These are phyloP conservation scores for Coccomyxa sp. DNA, from an alignment of 139 green algal genomes.

Conservation along the genomic window DNA sequence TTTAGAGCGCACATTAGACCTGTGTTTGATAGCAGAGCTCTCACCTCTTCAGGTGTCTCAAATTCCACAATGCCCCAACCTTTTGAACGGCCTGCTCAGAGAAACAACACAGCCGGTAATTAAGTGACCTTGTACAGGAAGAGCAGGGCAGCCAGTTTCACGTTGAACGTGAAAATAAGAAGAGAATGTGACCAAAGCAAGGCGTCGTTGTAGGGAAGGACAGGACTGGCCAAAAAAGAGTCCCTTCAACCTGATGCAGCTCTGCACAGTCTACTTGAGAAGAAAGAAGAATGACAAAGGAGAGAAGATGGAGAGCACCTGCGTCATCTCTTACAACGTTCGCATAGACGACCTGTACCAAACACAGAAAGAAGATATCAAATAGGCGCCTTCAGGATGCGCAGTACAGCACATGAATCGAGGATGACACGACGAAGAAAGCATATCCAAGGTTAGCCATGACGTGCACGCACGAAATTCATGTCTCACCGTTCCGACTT, in stretches of 20 bases:
- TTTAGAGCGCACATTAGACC: no score
- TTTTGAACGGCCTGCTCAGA: slow-evolving; percentile 76
- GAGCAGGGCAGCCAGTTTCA: no score
- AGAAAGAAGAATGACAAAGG: not conserved
- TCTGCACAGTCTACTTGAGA: not conserved
- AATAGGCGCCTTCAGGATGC: no score
- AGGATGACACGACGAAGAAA: not conserved
- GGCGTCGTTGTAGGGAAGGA: no score
- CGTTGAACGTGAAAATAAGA: not conserved
- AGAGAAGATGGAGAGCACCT: no score
- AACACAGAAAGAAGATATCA: no score
- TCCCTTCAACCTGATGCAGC: not conserved
- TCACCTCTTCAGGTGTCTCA: slow-evolving; percentile 75
- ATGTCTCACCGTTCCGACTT: slow-evolving; percentile 60
- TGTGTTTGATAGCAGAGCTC: slow-evolving; percentile 2
- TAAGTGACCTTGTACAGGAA: not conserved
- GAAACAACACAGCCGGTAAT: not conserved
- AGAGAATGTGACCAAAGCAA: not conserved
- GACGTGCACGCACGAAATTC: not conserved
- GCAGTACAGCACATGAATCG: no score
- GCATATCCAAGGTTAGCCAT: not conserved
- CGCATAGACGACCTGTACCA: no score
- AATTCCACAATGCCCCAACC: slow-evolving; percentile 92
- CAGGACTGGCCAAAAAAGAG: not conserved
- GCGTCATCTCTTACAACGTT: no score